Base-by-base conservation (phyloP, 202 grass and related monocot species). In the Alloteropsis angusta region DNA sequence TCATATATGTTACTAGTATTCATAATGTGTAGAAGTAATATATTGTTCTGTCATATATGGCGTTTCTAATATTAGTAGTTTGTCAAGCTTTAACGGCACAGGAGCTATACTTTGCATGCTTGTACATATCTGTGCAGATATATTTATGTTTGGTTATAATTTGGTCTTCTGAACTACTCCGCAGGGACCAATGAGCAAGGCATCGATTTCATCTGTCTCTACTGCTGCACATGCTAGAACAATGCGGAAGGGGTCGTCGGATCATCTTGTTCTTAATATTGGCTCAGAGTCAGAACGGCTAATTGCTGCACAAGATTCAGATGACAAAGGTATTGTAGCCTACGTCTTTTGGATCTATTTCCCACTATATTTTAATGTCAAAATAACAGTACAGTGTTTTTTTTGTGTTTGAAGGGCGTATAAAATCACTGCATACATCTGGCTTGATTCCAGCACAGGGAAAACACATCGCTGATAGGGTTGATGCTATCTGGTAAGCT, bases 261-360 rank as follows among this genome's bases (percentile, higher is more conserved):
- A 98, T 74, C 96, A 98, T 98, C 90, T 98, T 85, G 68, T 93
- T 77, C 72, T 98, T 65, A 95, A 89, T 76, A 93, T 98, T 73
- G 88, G 89, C 59, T 71, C 88, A 49, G 96, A 92, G 45, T 90
- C 89, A 25, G 89, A 93, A 82, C 70, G 84, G 21, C 73, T 94
- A 80, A 77, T 98, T 93, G 58, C 81, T 82, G 58, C 75, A 42
- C 78, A 87, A 45, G 96, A 95, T 87, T 85, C 71, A 6, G 96
- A 95, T 66, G 96, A 85, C 73, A 98, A 98, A 87, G 95, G 95
- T 97, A 91, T 48, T 25, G 17, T 66, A 74, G 17, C 45, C 50
- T 77, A 18, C 19, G 44, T 41, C 62, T 75, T 61, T 1, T 54
- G 9, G 13, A 18, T 61, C 71, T 79, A 30, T 37, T 6, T 3